Evolutionary conservation across 2,329 filamentous ascomycete species (phyloP).

Genomic region (Phyllosticta capitalensis): DNA sequence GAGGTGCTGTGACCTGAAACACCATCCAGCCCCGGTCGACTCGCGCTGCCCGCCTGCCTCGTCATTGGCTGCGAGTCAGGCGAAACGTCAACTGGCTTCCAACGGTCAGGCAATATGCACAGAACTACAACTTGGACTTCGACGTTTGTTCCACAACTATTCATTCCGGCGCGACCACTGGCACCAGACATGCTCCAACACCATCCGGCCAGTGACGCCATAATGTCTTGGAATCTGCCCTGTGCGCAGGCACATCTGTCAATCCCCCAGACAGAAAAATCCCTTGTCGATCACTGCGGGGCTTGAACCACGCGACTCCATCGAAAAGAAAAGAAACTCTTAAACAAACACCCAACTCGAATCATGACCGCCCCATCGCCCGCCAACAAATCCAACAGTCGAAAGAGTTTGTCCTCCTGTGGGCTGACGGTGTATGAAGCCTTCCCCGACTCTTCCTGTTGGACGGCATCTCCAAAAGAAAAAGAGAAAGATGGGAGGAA

Average conservation of each 20-base stretch:
- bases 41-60: not conserved
- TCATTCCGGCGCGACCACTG: too few relatives aligned
- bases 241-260: constrained; percentile 4
- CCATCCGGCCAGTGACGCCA: not conserved
- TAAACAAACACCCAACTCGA: too few relatives aligned
- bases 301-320: not conserved
- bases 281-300: constrained; percentile 10
- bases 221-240: constrained; percentile 1
- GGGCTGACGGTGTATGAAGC: too few relatives aligned
- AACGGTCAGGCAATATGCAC: not conserved
- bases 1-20: not conserved
- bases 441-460: too few relatives aligned
- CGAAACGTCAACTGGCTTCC: not conserved
- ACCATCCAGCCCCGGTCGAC: not conserved
- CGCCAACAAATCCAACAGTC: too few relatives aligned
- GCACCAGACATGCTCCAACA: too few relatives aligned
- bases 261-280: constrained; percentile 8
- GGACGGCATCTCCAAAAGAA: too few relatives aligned
- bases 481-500: too few relatives aligned
- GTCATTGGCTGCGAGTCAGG: not conserved
- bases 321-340: too few relatives aligned
- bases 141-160: not conserved
- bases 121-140: not conserved
- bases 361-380: too few relatives aligned
- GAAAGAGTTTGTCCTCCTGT: too few relatives aligned